Evolutionary conservation across 257 asterid genomes (phyloP).

Genomic region (Gentiana macrophylla): DNA sequence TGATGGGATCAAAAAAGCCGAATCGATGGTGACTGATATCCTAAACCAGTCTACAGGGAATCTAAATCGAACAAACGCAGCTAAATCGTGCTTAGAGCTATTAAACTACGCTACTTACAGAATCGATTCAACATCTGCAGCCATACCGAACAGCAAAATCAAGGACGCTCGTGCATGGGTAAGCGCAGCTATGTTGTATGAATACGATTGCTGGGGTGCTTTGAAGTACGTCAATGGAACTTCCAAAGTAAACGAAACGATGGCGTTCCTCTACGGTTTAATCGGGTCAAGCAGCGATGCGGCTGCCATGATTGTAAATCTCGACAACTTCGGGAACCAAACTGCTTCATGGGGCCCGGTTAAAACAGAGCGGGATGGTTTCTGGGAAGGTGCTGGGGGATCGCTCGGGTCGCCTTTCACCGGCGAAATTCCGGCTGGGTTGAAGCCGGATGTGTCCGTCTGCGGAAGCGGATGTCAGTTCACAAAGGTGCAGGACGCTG

Average conservation of each 20-base stretch:
- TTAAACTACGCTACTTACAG: constrained; percentile 35
- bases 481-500: constrained; percentile 31
- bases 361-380: constrained; percentile 31
- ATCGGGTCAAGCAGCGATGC: constrained; percentile 23
- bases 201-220: constrained; percentile 48
- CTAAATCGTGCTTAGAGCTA: constrained; percentile 32
- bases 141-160: constrained; percentile 13
- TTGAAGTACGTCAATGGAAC: constrained; percentile 48
- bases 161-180: constrained; percentile 75
- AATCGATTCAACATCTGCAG: constrained; percentile 10
- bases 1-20: constrained; percentile 28
- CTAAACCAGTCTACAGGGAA: constrained; percentile 26
- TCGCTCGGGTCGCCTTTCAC: constrained; percentile 4
- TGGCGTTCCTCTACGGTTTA: constrained; percentile 29
- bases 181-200: constrained; percentile 46
- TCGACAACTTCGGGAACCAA: constrained; percentile 21
- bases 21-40: constrained; percentile 27
- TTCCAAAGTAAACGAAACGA: constrained; percentile 27
- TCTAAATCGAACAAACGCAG: constrained; percentile 34
- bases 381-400: constrained; percentile 21
- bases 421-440: constrained; percentile 21
- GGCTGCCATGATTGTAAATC: constrained; percentile 38
- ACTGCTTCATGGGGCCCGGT: constrained; percentile 23
- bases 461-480: constrained; percentile 26
- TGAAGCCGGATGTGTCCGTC: constrained; percentile 28